A percentile compares a stretch with the other conserved stretches of the same genome.
These are phyloP conservation scores for Cadophora sp. DNA, from an alignment of 2,329 filamentous ascomycete genomes.

Conservation along the genomic window DNA sequence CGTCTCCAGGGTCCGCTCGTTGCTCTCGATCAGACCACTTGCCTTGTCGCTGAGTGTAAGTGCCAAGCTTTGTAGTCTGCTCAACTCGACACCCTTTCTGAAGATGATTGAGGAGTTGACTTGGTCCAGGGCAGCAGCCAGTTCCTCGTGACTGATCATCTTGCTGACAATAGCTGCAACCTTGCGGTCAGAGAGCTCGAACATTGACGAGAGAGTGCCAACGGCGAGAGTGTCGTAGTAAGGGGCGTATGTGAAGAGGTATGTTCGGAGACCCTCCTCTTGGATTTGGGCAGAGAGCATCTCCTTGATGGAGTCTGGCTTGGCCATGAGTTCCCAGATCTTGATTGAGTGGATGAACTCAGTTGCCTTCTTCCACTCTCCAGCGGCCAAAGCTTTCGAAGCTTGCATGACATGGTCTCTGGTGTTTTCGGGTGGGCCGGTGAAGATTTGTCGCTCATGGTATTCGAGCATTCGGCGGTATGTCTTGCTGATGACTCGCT, in stretches of 20 bases:
- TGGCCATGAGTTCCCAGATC: slow-evolving; percentile 98
- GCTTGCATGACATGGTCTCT: slow-evolving; percentile 99
- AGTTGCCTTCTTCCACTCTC: slow-evolving; percentile 98
- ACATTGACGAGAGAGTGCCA: slow-evolving; percentile 87
- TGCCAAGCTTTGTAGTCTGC: slow-evolving; percentile 91
- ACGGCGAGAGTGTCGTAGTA: slow-evolving; percentile 98
- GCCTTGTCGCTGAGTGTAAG: slow-evolving; percentile 96
- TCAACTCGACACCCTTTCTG: slow-evolving; percentile 98
- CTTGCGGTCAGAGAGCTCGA: slow-evolving; percentile 90
- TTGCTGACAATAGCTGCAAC: slow-evolving; percentile 95
- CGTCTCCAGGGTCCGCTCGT: slow-evolving; percentile 97
- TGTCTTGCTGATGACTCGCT: slow-evolving; percentile 98
- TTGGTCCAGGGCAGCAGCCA: slow-evolving; percentile 94
- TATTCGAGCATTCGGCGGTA: slow-evolving; percentile 99
- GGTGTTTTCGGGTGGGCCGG: slow-evolving; percentile 97
- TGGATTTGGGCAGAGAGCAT: slow-evolving; percentile 99
- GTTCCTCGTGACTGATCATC: slow-evolving; percentile 99
- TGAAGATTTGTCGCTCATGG: slow-evolving; percentile 99
- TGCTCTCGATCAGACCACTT: slow-evolving; percentile 92
- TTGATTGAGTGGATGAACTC: slow-evolving; percentile 97
- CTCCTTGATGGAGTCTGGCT: slow-evolving; percentile 89
- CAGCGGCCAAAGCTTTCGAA: slow-evolving; percentile 93
- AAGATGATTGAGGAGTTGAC: slow-evolving; percentile 98
- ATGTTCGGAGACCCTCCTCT: slow-evolving; percentile 96
- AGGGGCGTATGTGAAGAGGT: slow-evolving; percentile 98